Evolutionary conservation across 129 eudicot species (phyloP).

Genomic region (Daucus carota): DNA sequence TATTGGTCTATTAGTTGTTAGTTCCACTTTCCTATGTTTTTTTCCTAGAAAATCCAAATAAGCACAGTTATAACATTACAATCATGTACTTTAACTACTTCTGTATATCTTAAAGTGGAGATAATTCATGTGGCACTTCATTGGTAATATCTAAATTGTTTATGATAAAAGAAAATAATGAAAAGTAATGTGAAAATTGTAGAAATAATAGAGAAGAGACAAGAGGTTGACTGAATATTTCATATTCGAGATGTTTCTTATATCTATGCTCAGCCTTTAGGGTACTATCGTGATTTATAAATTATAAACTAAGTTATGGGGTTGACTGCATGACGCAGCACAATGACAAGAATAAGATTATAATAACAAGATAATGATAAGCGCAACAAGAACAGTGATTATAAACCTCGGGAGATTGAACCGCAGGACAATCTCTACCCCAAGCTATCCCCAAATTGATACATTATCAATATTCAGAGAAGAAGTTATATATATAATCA

Average conservation of each 20-base stretch:
- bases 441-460: too few species aligned
- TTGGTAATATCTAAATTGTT: neutral
- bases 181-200: neutral
- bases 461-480: too few species aligned
- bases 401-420: too few species aligned
- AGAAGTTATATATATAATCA: too few species aligned
- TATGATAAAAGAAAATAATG: neutral
- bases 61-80: neutral
- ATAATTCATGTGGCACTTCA: neutral
- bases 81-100: neutral
- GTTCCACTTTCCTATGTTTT: neutral
- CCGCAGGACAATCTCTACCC: too few species aligned
- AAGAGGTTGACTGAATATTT: neutral
- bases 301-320: neutral
- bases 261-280: neutral
- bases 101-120: neutral
- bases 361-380: too few species aligned
- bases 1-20: neutral
- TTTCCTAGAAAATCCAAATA: neutral
- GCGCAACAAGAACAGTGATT: too few species aligned
- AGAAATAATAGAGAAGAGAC: neutral
- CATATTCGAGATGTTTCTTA: neutral
- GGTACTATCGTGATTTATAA: neutral
- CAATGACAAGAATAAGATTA: too few species aligned
- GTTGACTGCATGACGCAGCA: neutral